phyloP scores from a whole-genome alignment of 345 rosid species.

The Dimocarpus longan region DNA sequence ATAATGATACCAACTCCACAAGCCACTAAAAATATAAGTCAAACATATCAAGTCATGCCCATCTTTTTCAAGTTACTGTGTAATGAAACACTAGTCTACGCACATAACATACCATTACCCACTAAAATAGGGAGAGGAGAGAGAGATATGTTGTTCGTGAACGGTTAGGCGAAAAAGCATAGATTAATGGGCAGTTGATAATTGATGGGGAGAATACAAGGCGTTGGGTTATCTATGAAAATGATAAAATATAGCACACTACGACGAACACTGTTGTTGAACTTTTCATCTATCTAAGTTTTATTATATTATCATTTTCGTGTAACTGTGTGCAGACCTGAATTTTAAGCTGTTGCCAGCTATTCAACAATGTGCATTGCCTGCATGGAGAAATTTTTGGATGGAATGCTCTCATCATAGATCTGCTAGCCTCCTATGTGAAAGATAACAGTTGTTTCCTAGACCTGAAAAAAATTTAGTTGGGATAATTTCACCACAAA shows the following conservation, averaged over 20 bases:
- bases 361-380: not conserved
- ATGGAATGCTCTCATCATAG: too few relatives aligned
- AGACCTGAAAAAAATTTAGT: too few relatives aligned
- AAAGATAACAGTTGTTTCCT: too few relatives aligned
- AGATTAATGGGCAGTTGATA: not conserved
- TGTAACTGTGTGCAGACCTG: not conserved
- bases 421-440: too few relatives aligned
- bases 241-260: not conserved
- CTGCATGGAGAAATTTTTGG: not conserved
- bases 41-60: slow-evolving; percentile 1
- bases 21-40: slow-evolving; percentile 14
- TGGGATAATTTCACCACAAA: too few relatives aligned
- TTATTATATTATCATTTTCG: not conserved
- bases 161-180: not conserved
- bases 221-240: not conserved
- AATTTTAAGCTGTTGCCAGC: not conserved
- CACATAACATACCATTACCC: not conserved
- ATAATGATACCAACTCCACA: slow-evolving; percentile 12
- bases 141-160: not conserved
- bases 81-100: not conserved
- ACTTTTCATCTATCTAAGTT: not conserved
- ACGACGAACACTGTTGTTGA: not conserved
- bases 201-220: not conserved
- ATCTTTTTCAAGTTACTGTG: slow-evolving; percentile 11
- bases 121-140: not conserved